Evolutionary conservation across 306 rosid species (phyloP).

Genomic region (Abrus pulchellus): DNA sequence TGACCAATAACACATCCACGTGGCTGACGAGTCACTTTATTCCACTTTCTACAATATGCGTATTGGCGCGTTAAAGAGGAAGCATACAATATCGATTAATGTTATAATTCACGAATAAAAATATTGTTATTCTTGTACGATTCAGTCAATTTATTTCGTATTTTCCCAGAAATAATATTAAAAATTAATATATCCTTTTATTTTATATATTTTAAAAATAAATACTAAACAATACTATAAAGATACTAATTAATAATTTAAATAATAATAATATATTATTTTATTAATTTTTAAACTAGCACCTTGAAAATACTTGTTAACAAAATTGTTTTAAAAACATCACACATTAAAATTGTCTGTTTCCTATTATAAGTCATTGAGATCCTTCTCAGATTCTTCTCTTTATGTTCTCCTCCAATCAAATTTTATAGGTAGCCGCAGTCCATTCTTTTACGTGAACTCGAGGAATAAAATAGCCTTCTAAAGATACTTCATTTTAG

Average conservation of each 20-base stretch:
- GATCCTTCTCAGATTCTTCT: neutral
- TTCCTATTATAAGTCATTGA: neutral
- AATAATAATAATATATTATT: no score
- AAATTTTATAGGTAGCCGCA: neutral
- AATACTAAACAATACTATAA: no score
- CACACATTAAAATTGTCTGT: neutral
- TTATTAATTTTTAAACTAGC: no score
- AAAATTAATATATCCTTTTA: no score
- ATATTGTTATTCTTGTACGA: no score
- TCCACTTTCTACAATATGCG: no score
- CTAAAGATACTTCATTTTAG: no score
- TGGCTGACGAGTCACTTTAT: neutral
- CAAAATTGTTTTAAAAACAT: neutral
- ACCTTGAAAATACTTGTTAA: no score
- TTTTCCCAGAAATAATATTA: no score
- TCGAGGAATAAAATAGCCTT: neutral
- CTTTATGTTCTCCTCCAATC: neutral
- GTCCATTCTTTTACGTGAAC: neutral
- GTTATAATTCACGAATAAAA: neutral
- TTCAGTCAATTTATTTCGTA: no score
- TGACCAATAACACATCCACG: neutral
- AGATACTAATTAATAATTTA: no score
- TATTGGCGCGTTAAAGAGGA: neutral
- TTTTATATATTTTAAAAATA: no score
- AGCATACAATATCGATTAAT: neutral